phyloP scores from a whole-genome alignment of 108 stramenopile species.

The Chaetoceros tenuissimus region DNA sequence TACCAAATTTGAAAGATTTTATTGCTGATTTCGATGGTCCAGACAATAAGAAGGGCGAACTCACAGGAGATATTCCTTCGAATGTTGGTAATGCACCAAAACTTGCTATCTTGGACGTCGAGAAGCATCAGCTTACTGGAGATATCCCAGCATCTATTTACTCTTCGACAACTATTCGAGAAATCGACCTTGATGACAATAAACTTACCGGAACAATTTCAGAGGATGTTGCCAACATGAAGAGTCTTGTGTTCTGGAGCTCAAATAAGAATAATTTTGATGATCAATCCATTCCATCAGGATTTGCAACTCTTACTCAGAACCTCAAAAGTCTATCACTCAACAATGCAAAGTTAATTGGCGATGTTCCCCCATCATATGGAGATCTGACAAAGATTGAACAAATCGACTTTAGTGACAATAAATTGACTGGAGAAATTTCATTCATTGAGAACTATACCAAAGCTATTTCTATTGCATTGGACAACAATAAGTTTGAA shows the following conservation, averaged over 20 bases:
- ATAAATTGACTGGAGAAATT: neutral
- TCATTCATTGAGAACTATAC: neutral
- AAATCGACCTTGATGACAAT: constrained; percentile 1
- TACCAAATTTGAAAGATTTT: neutral
- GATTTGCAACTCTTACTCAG: neutral
- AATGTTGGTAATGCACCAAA: neutral
- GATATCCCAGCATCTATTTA: neutral
- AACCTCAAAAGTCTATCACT: neutral
- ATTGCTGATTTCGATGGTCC: neutral
- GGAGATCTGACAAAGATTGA: neutral
- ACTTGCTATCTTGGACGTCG: neutral
- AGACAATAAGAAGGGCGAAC: neutral
- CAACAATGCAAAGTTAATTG: neutral
- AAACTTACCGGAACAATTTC: neutral
- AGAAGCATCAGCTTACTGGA: neutral
- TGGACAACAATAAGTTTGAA: neutral
- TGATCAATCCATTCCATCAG: neutral
- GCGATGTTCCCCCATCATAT: neutral
- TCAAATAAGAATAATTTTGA: neutral
- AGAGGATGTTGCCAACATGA: neutral
- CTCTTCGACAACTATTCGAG: neutral
- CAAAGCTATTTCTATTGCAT: neutral
- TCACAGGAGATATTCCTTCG: neutral
- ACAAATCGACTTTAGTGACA: neutral
- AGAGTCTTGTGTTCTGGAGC: neutral